Base-by-base conservation (phyloP, 2,329 filamentous ascomycete species). In the Dryadomyces quercivorus region DNA sequence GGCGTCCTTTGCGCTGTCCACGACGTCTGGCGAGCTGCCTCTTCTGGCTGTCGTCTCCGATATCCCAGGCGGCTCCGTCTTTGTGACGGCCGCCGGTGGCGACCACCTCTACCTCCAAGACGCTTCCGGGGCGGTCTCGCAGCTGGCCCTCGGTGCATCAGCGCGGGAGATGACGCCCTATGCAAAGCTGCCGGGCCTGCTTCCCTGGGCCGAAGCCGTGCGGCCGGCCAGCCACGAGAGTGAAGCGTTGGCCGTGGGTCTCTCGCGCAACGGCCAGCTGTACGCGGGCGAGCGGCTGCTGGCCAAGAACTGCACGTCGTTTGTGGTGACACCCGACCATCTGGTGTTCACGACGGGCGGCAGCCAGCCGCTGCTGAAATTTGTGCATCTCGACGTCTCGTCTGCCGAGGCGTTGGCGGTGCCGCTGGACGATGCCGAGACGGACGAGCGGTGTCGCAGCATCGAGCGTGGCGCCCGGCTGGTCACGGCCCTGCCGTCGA, bases 301-400 rank as follows among this genome's bases (percentile, higher is more conserved):
- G 47, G 81, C 84, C 15, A 89, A 87, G 67, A 95, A 93, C 62
- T 95, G 90, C 68, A 97, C 92, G 0, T 98, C 93, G 0, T 97
- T 95, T 62, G 67, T 90, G 6, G 71, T 91, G 26, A 95, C 92
- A 0, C 75, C 83, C 0, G 81, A 82, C 20, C 92, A 97, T 71
- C 74, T 98, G 15, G 82, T 97, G 56, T 90, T 92, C 64, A 98
- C 93, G 0, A 98, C 93, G 0, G 90, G 85, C 57, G 90, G 90
- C 59, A 40, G 36, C 36, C 36, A 16, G 36, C 91, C 97, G 66
- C 75, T 96, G 3, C 75, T 98, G 59, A 98, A 98, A 68, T 96
- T 96, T 67, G 84, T 96, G 15, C 92, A 98, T 67, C 71, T 97
- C 50, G 8, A 44, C 42, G 16, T 22, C 9, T 9, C 21, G 10